Evolutionary conservation across 192 early-diverging fungal genomes (phyloP), one percentile per base, ranked within the genome.

Genomic region (Cetraspora pellucida): DNA sequence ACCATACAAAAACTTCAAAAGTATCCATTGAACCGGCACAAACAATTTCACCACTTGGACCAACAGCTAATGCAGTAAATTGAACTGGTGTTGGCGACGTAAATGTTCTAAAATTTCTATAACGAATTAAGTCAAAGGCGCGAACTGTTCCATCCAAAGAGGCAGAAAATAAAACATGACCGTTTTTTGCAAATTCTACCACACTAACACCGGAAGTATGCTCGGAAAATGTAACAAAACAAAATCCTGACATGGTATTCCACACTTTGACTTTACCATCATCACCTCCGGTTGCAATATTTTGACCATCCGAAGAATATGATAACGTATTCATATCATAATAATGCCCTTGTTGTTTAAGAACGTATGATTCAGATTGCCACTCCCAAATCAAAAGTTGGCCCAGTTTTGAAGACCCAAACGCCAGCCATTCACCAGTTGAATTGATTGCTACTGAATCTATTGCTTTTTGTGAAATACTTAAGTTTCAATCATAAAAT

Each of bases 341-440:
- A 57, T 90, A 93, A 74, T 99, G 98, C 10, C 97, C 98, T 83
- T 99, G 98, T 82, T 99, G 98, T 82, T 98, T 99, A 58, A 99
- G 86, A 50, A 99, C 93, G 78, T 99, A 98, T 1, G 97, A 94
- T 80, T 99, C 98, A 59, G 96, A 97, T 84, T 97, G 95, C 98
- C 98, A 99, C 82, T 99, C 98, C 98, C 98, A 99, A 16, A 99
- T 96, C 46, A 98, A 83, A 55, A 99, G 90, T 85, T 99, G 98
- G 8, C 96, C 96, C 13, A 98, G 88, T 77, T 87, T 88, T 27
- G 94, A 88, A 47, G 91, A 95, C 28, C 96, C 98, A 83, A 99
- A 95, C 1, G 95, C 97, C 37, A 99, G 84, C 98, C 98, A 99
- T 82, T 99, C 98, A 61, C 97, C 96, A 0, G 93, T 87, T 9